Conservation (phyloP, 768 basidiomycete species). For the Leccinum subtestaceum region DNA sequence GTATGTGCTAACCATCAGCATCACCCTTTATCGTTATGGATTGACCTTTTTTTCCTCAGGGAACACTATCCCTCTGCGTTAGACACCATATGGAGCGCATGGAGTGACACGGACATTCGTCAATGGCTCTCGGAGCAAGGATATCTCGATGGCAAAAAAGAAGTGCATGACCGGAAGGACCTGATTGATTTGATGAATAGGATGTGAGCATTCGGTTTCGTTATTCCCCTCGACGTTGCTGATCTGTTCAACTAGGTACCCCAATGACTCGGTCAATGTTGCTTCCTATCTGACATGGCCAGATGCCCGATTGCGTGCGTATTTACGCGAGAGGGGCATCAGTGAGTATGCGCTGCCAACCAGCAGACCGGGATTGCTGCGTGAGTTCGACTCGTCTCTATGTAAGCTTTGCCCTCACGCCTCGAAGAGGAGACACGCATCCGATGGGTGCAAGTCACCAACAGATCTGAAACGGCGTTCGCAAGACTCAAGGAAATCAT, state of each 20-base stretch:
- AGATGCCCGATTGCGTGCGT: constrained; percentile 88
- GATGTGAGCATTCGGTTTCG: constrained; percentile 46
- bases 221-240: neutral
- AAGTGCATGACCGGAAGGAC: constrained; percentile 68
- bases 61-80: constrained; percentile 65
- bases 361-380: constrained; percentile 72
- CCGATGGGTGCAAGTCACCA: constrained; percentile 69
- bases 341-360: constrained; percentile 66
- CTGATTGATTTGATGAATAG: constrained; percentile 68
- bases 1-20: constrained; percentile 34
- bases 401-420: neutral
- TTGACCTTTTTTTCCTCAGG: constrained; percentile 30
- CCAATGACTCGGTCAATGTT: constrained; percentile 42
- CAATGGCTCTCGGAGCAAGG: constrained; percentile 74
- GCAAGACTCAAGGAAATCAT: constrained; percentile 63
- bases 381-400: constrained; percentile 36
- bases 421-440: constrained; percentile 69
- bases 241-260: constrained; percentile 42
- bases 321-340: constrained; percentile 74
- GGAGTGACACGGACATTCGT: constrained; percentile 72
- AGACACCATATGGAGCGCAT: constrained; percentile 62
- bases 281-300: constrained; percentile 85
- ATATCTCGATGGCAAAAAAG: constrained; percentile 50
- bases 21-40: too few relatives aligned
- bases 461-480: constrained; percentile 55